Evolutionary conservation across 139 green algal species (phyloP).

Genomic region (Chlamydomonas sp.): DNA sequence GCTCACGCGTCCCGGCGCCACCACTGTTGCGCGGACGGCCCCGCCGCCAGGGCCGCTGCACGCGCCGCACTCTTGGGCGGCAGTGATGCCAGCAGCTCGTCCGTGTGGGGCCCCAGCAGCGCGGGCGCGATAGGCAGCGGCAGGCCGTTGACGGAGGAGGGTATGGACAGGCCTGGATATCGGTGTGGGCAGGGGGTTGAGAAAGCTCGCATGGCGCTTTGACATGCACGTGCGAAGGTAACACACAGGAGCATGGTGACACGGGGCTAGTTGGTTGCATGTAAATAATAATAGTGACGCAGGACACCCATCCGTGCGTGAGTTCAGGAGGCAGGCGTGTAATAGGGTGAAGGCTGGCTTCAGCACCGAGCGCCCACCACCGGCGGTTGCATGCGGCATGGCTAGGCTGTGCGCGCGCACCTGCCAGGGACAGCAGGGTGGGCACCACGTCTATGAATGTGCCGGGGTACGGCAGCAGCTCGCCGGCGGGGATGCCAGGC

Average conservation of each 20-base stretch:
- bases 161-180: not conserved
- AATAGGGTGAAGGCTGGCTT: no score
- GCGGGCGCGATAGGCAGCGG: not conserved
- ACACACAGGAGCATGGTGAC: no score
- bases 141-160: conserved; percentile 6
- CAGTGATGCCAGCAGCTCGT: not conserved
- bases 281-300: no score
- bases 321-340: no score
- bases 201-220: no score
- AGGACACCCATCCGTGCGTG: no score
- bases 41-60: no score
- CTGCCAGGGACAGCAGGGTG: not conserved
- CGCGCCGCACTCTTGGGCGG: not conserved
- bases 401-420: not conserved
- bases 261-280: no score
- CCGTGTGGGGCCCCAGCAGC: not conserved
- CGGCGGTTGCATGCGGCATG: no score
- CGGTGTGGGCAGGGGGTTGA: not conserved
- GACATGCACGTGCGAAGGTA: not conserved
- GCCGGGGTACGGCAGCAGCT: not conserved
- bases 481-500: not conserved
- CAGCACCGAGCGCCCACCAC: no score
- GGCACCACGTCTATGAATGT: not conserved
- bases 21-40: no score
- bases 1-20: no score